These are phyloP conservation scores for Xylona heveae DNA, from an alignment of 495 filamentous ascomycete species.

Conservation along the genomic window DNA sequence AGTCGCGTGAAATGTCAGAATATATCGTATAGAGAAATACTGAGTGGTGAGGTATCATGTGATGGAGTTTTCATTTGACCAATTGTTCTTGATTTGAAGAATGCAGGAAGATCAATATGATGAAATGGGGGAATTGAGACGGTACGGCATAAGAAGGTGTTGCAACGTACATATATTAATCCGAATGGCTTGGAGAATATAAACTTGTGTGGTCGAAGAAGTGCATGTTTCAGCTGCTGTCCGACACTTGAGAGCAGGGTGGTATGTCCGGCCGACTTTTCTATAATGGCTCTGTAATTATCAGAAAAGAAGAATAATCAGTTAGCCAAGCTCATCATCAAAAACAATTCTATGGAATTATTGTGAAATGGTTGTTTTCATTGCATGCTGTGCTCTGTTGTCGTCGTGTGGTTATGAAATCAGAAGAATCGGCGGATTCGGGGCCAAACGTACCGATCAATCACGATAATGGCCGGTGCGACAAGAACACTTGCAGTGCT, in stretches of 20 bases:
- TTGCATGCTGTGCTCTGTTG: conserved; percentile 1
- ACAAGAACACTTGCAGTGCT: conserved; percentile 59
- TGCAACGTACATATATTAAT: conserved; percentile 40
- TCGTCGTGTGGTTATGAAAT: conserved; percentile 6
- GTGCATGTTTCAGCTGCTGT: conserved; percentile 35
- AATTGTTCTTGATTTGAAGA: background rate
- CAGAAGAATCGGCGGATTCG: background rate
- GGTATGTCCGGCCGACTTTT: conserved; percentile 71
- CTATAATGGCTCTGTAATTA: conserved; percentile 59
- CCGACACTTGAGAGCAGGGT: conserved; percentile 48
- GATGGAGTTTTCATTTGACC: too few species aligned
- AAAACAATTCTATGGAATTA: background rate
- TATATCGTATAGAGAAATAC: background rate
- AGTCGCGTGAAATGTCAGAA: background rate
- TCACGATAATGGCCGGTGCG: conserved; percentile 72
- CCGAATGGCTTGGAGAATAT: conserved; percentile 64
- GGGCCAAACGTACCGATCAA: conserved; percentile 51
- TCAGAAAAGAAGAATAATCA: background rate
- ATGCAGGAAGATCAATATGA: background rate
- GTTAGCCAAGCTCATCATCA: background rate
- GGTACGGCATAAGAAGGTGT: background rate
- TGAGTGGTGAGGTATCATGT: too few species aligned
- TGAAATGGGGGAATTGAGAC: background rate
- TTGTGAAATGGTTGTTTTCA: conserved; percentile 2
- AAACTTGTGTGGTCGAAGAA: conserved; percentile 46